Conservation (phyloP, 139 green algal species). For the Monoraphidium neglectum region DNA sequence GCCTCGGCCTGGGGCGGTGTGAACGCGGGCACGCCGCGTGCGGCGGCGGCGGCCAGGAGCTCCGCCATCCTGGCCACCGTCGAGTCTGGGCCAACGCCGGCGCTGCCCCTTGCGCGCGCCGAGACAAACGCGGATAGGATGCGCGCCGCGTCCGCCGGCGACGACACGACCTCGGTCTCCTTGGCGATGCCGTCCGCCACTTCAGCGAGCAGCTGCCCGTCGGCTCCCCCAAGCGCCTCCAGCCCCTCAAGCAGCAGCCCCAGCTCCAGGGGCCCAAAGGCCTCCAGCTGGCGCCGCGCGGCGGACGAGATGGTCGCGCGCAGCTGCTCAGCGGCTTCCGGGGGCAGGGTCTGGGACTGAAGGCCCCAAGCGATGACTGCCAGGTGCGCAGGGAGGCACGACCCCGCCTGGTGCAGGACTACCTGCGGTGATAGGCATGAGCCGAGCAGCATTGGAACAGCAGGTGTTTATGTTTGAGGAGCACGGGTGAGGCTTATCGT, state of each 20-base stretch:
- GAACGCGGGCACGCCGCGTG: neutral
- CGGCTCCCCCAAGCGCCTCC: neutral
- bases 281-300: slow-evolving; percentile 5
- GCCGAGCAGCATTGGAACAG: no score
- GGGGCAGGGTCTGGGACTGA: neutral
- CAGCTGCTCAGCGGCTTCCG: slow-evolving; percentile 17
- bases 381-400: neutral
- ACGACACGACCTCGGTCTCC: slow-evolving; percentile 9
- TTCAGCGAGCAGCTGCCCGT: slow-evolving; percentile 5
- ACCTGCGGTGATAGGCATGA: no score
- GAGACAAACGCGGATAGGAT: slow-evolving; percentile 17
- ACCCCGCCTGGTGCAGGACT: neutral
- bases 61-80: slow-evolving; percentile 10
- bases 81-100: neutral
- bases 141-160: slow-evolving; percentile 5
- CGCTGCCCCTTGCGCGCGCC: neutral
- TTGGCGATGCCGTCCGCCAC: slow-evolving; percentile 22
- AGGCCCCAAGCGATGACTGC: slow-evolving; percentile 21
- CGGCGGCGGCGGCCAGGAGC: neutral
- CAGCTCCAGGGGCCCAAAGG: slow-evolving; percentile 7
- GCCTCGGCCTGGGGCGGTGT: neutral
- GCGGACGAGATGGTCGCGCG: neutral
- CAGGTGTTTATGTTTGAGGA: no score
- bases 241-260: slow-evolving; percentile 25
- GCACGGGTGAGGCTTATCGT: no score